Percentiles rank a stretch among this genome's conserved stretches.
These are phyloP conservation scores for Phytophthora meadii DNA, from an alignment of 352 stramenopile species.

Conservation along the genomic window DNA sequence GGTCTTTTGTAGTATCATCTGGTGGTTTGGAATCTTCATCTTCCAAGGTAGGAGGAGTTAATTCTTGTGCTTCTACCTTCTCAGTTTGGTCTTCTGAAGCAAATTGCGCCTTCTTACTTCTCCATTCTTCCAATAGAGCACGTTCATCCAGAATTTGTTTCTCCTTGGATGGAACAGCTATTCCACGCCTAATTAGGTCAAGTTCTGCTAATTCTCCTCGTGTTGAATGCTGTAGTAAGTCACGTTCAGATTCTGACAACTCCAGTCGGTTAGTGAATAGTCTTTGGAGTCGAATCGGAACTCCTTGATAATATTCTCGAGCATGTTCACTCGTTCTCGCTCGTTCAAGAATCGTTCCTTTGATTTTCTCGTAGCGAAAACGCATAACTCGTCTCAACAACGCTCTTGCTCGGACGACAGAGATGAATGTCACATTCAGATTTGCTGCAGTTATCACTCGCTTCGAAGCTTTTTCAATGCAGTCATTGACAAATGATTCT, in stretches of 20 bases:
- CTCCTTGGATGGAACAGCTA: slow-evolving; percentile 4
- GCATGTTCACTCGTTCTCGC: slow-evolving; percentile 67
- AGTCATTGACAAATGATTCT: slow-evolving; percentile 39
- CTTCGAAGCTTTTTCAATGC: slow-evolving; percentile 42
- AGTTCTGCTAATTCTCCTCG: slow-evolving; percentile 36
- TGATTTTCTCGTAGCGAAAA: slow-evolving; percentile 52
- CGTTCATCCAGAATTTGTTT: slow-evolving; percentile 11
- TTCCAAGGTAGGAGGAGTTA: slow-evolving; percentile 2
- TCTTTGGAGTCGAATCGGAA: slow-evolving; percentile 57
- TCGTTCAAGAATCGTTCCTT: slow-evolving; percentile 44
- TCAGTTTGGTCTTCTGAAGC: slow-evolving; percentile 10
- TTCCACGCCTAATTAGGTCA: slow-evolving; percentile 19
- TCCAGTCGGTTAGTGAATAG: slow-evolving; percentile 38
- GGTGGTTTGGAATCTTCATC: slow-evolving; percentile 19
- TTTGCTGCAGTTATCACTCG: slow-evolving; percentile 40
- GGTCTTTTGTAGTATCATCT: slow-evolving; percentile 25
- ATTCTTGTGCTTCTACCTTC: neutral
- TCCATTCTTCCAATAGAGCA: slow-evolving; percentile 17
- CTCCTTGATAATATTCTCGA: slow-evolving; percentile 59
- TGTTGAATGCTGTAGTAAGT: slow-evolving; percentile 55
- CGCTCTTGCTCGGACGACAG: slow-evolving; percentile 48
- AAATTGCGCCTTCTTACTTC: slow-evolving; percentile 15
- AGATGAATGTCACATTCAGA: slow-evolving; percentile 55
- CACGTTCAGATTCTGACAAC: slow-evolving; percentile 56
- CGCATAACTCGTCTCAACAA: slow-evolving; percentile 60